Percentiles rank a stretch among this genome's conserved stretches.
These are phyloP conservation scores for Arthroderma sp. DNA, from an alignment of 2,329 filamentous ascomycete species.

Conservation along the genomic window DNA sequence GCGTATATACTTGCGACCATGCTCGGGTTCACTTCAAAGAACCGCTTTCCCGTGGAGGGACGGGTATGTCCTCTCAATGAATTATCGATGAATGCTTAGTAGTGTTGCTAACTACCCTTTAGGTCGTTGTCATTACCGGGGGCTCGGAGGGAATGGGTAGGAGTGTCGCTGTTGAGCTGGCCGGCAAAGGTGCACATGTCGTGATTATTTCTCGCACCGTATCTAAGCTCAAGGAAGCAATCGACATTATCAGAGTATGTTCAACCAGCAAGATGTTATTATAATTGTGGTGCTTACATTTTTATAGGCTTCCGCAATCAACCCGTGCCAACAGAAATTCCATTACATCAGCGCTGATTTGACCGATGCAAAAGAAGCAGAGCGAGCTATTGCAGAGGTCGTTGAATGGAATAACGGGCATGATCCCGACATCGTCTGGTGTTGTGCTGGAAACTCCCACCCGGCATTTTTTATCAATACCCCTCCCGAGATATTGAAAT, in stretches of 20 bases:
- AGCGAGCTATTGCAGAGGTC: constrained; percentile 55
- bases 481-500: constrained; percentile 50
- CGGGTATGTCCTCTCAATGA: constrained; percentile 43
- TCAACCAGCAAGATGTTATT: background rate
- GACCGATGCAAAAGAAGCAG: constrained; percentile 54
- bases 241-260: constrained; percentile 51
- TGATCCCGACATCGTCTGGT: constrained; percentile 80
- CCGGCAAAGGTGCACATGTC: constrained; percentile 72
- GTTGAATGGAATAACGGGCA: constrained; percentile 63
- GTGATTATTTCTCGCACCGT: constrained; percentile 71
- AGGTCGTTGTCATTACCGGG: constrained; percentile 84
- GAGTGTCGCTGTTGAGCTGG: constrained; percentile 58
- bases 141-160: constrained; percentile 88
- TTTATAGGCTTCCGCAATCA: constrained; percentile 49
- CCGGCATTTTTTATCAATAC: constrained; percentile 70
- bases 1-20: constrained; percentile 25
- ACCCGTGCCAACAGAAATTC: constrained; percentile 60
- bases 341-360: constrained; percentile 75
- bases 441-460: constrained; percentile 61
- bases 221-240: constrained; percentile 57
- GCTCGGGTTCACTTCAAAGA: constrained; percentile 37
- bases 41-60: constrained; percentile 73
- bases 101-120: constrained; percentile 5
- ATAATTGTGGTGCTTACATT: constrained; percentile 6
- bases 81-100: constrained; percentile 5